These are phyloP conservation scores for Kuraishia borneana DNA, from an alignment of 805 yeast genomes.

Conservation along the genomic window DNA sequence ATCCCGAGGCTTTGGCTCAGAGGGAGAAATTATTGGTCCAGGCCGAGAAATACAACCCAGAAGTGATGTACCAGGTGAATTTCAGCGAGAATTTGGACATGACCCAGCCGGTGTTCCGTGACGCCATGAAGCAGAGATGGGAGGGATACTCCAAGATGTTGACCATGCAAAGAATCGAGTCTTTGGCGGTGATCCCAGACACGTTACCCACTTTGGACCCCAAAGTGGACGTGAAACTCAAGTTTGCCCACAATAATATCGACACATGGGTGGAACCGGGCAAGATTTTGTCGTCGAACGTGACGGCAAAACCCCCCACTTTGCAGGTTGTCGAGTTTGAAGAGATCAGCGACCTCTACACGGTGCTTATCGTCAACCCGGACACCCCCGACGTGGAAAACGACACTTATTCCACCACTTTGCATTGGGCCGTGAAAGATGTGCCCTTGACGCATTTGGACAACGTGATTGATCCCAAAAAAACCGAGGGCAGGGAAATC, in stretches of 20 bases:
- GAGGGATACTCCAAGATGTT: conserved; percentile 57
- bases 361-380: conserved; percentile 79
- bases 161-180: conserved; percentile 86
- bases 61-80: conserved; percentile 59
- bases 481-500: conserved; percentile 28
- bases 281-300: conserved; percentile 55
- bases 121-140: conserved; percentile 63
- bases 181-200: conserved; percentile 80
- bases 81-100: conserved; percentile 48
- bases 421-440: conserved; percentile 72
- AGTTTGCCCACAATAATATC: conserved; percentile 62
- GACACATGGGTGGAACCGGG: conserved; percentile 78
- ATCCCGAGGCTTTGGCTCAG: conserved; percentile 9
- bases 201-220: conserved; percentile 87
- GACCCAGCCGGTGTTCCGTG: conserved; percentile 70
- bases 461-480: conserved; percentile 38
- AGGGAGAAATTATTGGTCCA: conserved; percentile 27
- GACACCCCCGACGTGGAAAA: conserved; percentile 71
- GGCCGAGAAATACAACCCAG: conserved; percentile 77
- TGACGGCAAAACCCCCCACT: conserved; percentile 67
- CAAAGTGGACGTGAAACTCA: conserved; percentile 58
- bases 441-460: conserved; percentile 48
- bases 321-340: conserved; percentile 67
- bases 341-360: conserved; percentile 44
- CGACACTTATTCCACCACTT: conserved; percentile 59